Evolutionary conservation across 2,329 filamentous ascomycete genomes (phyloP), one percentile per base, ranked within the genome.

Genomic region (Ambrosiella beaveri): DNA sequence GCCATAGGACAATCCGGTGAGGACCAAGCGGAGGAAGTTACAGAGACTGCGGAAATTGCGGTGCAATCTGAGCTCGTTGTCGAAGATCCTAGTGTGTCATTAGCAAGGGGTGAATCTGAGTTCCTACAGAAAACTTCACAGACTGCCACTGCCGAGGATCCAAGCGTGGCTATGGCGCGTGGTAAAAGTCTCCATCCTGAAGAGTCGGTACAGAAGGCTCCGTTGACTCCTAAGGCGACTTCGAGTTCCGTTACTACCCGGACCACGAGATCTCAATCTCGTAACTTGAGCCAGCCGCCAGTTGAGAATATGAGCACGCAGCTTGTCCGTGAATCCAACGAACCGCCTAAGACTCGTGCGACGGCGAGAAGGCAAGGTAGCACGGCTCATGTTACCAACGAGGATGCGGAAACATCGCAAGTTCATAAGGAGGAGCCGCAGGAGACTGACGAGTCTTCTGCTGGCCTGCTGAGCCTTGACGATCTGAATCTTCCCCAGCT

Each of bases 401-500:
- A 44, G 15, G 15, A 55, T 27, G 38, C 13, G 17, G n/a, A 11
- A 17, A 4, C 12, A 45, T 12, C 7, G 9, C 39, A 55, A 44
- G 27, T 35, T 5, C 45, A 49, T 13, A 3, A 40, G n/a, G 38
- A 56, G 11, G 62, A 64, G 52, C 65, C 67, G 47, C 65, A 67
- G 51, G 64, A 64, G 36, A 58, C 68, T 11, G 19, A 27, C 40
- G 40, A 41, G 38, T 13, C n/a, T 44, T 44, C 38, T 19, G 11
- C 13, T 35, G 52, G 12, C 5, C 13, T 54, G 38, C 49, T 27
- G 13, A 19, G n/a, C 35, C 37, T 50, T 9, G 27, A 27, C 27
- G 51, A 58, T n/a, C 52, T 56, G n/a, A n/a, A 54, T 1, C 38
- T 66, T 67, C 45, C 47, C 17, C 65, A 67, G 0, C 66, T 75